Evolutionary conservation across 306 rosid species (phyloP), one percentile per base, ranked within the genome.

Genomic region (Prosopis cineraria): DNA sequence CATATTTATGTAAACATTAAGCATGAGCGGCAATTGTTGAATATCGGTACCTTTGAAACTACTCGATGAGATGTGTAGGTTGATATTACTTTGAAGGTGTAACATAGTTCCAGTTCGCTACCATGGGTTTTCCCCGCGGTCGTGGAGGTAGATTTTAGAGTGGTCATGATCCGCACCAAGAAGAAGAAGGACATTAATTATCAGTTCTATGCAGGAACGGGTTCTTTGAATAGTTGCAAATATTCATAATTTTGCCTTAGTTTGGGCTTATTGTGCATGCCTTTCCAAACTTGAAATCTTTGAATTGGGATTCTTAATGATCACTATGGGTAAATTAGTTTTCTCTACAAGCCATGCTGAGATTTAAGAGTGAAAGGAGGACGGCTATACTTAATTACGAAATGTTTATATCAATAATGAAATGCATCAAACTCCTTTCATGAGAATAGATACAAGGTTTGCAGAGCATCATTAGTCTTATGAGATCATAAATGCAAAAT

Each of bases 381-480:
- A 25, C 22, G 30, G 66, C 31, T 5, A 69, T 64, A 10, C 33
- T 70, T 50, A 53, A 36, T 1, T 53, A 52, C 24, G 70, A 65
- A 27, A 34, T 55, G 41, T 62, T 36, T n/a, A 17, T 77, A 68
- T 56, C 58, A 55, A 56, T 55, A 24, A 47, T 69, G 71, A 79
- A 59, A 62, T 41, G 72, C 65, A 68, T 47, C 29, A 30, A 47
- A 11, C 41, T 24, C n/a, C 40, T 53, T 63, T 45, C 19, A 41
- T 10, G 30, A 24, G 12, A 2, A 11, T 48, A 22, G 14, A 11
- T 50, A 30, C 13, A 29, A 43, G 73, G 59, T 80, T 58, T 77
- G 44, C 11, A 36, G 82, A 47, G 85, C 63, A 76, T 76, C 33
- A 29, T 43, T 68, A 25, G 48, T 59, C 69, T 40, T 34, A 6